Base-by-base conservation (phyloP, 345 rosid species). In the Eucalyptus sideroxylon region DNA sequence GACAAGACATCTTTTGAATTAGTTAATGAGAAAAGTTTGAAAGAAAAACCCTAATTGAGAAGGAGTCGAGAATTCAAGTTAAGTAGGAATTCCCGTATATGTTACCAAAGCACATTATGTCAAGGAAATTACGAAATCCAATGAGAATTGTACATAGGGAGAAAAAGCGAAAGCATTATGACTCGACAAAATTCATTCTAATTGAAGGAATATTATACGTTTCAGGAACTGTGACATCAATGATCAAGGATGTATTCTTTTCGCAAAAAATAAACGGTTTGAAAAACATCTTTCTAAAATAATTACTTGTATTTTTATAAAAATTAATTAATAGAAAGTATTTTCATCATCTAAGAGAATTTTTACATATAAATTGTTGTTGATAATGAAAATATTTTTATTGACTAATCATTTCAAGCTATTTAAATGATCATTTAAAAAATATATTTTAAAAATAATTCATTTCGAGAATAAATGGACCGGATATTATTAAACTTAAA, bases 51-150 rank as follows among this genome's bases (percentile, higher is more conserved):
- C 8, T 60, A 60, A 62, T 30, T 62, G 34, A 59, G 72, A 30
- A 30, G 5, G 72, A 30, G 16, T 7, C 34, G 2, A 30, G 31
- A 62, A 30, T 6, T 13, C 34, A 62, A 62, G 34, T 30, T 14
- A 4, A 14, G 72, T 11, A 13, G 1, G 0, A 62, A 59, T 11
- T 62, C 0, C 1, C 30, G 3, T 16, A 62, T 30, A 15, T 15
- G 16, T 62, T 62, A 14, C 34, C 34, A 14, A 62, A 30, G 72
- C 30, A 0, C 34, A 62, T 6, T 2, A 30, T 27, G 72, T 62
- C 7, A 30, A 16, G 34, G 9, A 30, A 62, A 62, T 14, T 30
- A 30, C 9, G 0, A 62, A 62, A 62, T 14, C 16, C 5, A 14
- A 30, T 12, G 17, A 62, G 34, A 62, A 30, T 30, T 30, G 31